Base-by-base conservation (phyloP, 2,329 filamentous ascomycete genomes). In the Fusarium citri region DNA sequence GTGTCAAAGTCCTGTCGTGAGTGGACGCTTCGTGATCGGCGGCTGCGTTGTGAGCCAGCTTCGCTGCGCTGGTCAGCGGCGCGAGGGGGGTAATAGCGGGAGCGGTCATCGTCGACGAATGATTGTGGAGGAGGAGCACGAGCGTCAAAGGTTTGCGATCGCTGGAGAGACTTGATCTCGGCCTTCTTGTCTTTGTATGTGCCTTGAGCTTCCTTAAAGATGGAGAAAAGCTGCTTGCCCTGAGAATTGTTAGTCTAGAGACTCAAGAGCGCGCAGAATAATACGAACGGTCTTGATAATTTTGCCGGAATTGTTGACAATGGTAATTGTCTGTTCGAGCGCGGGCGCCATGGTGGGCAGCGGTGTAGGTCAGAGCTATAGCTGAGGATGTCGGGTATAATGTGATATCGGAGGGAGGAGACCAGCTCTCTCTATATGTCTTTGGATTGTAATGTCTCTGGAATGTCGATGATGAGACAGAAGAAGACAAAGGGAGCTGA, bases 121-220 rank as follows among this genome's bases (percentile, higher is more conserved):
- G 47, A 14, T n/a, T 48, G 60, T 30, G 63, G 72, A 47, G 61
- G 77, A 14, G 58, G 71, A 40, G 59, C 53, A 55, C 58, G 61
- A 3, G 30, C 50, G 26, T 87, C 83, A 67, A 84, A 86, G 6
- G 85, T 91, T 68, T 90, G 87, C 57, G 91, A 85, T 75, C 91
- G 89, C 74, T 89, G 87, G 46, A 84, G 73, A n/a, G 78, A 89
- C 78, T 89, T 90, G 74, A 97, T 87, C 72, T 94, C 89, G 9
- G 93, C 91, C 80, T 97, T 97, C 77, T 93, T 93, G 76, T 97
- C 93, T 60, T 91, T 87, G 81, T 98, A 98, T 62, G 93, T 92
- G 56, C 91, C 89, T 78, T 93, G 94, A 69, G 94, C 95, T 78
- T 98, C 94, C 79, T 94, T 97, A 86, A 97, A 97, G 77, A 98